phyloP scores from a whole-genome alignment of 108 stramenopile species.

The Epithemia pelagica region DNA sequence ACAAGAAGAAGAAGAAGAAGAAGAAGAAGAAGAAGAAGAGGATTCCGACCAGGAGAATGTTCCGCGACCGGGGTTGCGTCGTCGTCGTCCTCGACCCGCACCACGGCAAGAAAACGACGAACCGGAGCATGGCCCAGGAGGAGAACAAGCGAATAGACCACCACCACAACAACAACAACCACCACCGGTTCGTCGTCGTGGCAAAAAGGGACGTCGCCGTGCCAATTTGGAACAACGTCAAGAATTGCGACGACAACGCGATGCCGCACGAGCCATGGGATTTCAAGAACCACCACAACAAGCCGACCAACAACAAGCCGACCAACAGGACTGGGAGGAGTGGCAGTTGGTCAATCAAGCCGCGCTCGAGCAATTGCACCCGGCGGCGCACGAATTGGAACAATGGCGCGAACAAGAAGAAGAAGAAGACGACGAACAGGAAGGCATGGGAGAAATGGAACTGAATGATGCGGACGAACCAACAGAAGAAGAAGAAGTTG shows the following conservation, averaged over 20 bases:
- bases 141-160: neutral
- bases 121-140: neutral
- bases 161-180: slow-evolving; percentile 1
- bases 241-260: slow-evolving; percentile 62
- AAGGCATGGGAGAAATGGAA: neutral
- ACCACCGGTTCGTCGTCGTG: slow-evolving; percentile 1
- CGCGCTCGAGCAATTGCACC: too few species aligned
- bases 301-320: neutral
- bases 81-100: neutral
- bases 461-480: neutral
- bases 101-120: neutral
- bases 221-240: slow-evolving; percentile 54
- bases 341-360: too few species aligned
- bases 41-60: slow-evolving; percentile 16
- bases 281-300: neutral
- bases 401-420: neutral
- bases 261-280: slow-evolving; percentile 69
- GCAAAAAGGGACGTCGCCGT: slow-evolving; percentile 16
- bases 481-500: neutral
- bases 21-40: slow-evolving; percentile 15
- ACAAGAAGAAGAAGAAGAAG: neutral
- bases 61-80: slow-evolving; percentile 15
- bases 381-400: too few species aligned
- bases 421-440: neutral
- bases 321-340: neutral